A percentile compares a stretch with the other conserved stretches of the same genome.
phyloP scores from a whole-genome alignment of 768 basidiomycete species.

The Cystobasidium ongulense region DNA sequence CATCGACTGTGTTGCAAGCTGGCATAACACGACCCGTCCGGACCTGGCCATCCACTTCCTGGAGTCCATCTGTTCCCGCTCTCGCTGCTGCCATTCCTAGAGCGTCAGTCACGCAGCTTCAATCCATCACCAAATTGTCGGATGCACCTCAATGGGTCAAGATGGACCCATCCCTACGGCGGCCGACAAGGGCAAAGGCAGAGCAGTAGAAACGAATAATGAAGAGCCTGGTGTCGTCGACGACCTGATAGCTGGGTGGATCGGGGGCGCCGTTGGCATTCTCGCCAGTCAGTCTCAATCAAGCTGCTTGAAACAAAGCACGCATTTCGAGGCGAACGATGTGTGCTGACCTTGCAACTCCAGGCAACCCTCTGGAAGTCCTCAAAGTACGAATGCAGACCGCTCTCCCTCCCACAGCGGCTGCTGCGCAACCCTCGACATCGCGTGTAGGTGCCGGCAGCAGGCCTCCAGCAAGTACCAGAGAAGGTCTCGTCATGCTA shows the following conservation, averaged over 20 bases:
- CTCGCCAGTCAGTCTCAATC: slow-evolving; percentile 14
- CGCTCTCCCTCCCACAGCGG: slow-evolving; percentile 1
- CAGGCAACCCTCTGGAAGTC: slow-evolving; percentile 24
- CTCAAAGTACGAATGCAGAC: slow-evolving; percentile 32
- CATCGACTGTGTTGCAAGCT: too few species aligned
- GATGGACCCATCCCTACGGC: not conserved
- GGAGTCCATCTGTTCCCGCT: too few species aligned
- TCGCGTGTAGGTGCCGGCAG: slow-evolving; percentile 21
- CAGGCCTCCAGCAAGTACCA: slow-evolving; percentile 1
- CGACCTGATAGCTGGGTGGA: slow-evolving; percentile 31
- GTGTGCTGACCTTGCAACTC: not conserved
- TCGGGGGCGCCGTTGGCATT: slow-evolving; percentile 30
- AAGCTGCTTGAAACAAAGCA: slow-evolving; percentile 2
- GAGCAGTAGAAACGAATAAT: not conserved
- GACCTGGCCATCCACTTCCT: too few species aligned
- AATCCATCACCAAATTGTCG: not conserved
- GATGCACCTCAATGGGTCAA: slow-evolving; percentile 13
- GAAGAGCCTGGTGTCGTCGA: slow-evolving; percentile 12
- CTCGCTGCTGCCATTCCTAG: too few species aligned
- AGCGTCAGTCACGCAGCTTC: not conserved
- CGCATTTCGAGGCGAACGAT: not conserved
- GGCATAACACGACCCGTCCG: too few species aligned
- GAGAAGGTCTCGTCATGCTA: slow-evolving; percentile 18
- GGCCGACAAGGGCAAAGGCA: not conserved
- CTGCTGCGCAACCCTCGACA: not conserved